Conservation (phyloP, 495 filamentous ascomycete genomes). For the Aspergillus hancockii region DNA sequence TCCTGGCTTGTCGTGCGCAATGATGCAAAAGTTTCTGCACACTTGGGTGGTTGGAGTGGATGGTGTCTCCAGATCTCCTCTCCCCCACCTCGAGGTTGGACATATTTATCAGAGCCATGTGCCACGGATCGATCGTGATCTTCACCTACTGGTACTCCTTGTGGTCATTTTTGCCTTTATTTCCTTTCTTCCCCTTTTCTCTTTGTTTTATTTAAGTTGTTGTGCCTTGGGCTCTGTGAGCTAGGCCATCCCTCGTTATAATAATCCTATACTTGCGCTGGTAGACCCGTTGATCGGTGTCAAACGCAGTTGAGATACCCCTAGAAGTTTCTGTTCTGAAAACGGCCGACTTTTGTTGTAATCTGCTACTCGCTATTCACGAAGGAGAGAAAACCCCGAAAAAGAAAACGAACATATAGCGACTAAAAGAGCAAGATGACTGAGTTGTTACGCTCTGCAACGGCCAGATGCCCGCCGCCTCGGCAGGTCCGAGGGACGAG, state of each 20-base stretch:
- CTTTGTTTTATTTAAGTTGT: conserved; percentile 20
- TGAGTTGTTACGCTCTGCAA: conserved; percentile 59
- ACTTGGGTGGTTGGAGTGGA: conserved; percentile 14
- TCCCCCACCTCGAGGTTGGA: conserved; percentile 6
- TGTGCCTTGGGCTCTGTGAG: conserved; percentile 41
- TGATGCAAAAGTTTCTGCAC: conserved; percentile 44
- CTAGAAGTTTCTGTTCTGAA: conserved; percentile 25
- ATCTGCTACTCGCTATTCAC: neutral
- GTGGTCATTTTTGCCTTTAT: conserved; percentile 15
- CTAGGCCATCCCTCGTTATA: conserved; percentile 30
- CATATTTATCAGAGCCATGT: conserved; percentile 28
- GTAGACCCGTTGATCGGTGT: conserved; percentile 49
- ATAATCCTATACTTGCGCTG: conserved; percentile 14
- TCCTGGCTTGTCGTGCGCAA: conserved; percentile 31
- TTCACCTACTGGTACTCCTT: conserved; percentile 20
- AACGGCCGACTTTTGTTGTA: conserved; percentile 4
- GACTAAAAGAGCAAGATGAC: conserved; percentile 51
- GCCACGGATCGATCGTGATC: conserved; percentile 23
- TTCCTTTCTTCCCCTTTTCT: conserved; percentile 17
- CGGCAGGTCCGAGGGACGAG: conserved; percentile 69
- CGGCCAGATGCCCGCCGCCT: conserved; percentile 56
- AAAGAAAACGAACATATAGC: neutral
- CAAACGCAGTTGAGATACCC: conserved; percentile 38
- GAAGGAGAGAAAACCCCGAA: neutral
- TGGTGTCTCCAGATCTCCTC: conserved; percentile 21